Evolutionary conservation across 257 asterid species (phyloP), one percentile per base, ranked within the genome.

Genomic region (Nicotiana benthamiana): DNA sequence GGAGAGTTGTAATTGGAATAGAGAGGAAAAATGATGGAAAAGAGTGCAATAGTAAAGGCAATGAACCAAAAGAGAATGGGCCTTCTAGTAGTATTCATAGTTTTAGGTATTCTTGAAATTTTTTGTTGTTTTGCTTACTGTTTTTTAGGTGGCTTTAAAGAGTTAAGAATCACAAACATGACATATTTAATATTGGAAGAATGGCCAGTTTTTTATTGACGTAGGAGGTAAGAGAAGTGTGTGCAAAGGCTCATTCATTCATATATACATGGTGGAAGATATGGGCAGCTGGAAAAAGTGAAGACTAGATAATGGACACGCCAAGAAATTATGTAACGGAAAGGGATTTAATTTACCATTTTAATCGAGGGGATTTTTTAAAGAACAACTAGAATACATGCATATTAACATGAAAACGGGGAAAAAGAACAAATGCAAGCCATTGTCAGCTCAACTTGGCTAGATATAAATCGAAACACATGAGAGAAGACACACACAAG

Each of bases 201-300:
- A 66, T 40, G 51, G 46, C 43, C 10, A 74, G 8, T 74, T 0
- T 70, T 74, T 20, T 83, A 80, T 87, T 85, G 84, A 62, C 95
- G 91, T 94, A 88, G 90, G 91, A 81, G 84, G 89, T 83, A 94
- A 91, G 94, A 80, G 78, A 87, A 86, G 90, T 46, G 83, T 82
- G 84, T 80, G 83, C 72, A 48, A 34, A 83, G 79, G 61, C 16
- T 72, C 60, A 72, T 72, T n/a, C n/a, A n/a, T n/a, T 6, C 36
- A 84, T 32, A 32, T 32, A 32, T 32, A 32, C 2, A 70, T 43
- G 36, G 43, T 24, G 24, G 24, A 74, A 81, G 74, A 79, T 77
- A 83, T 80, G 90, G 87, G 83, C 79, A 11, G 79, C 72, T 22
- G 4, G 24, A 48, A 48, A 13, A 46, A 89, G 83, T 84, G 88